Percentiles rank a stretch among this genome's conserved stretches.
These are phyloP conservation scores for Apiospora hydei DNA, from an alignment of 2,329 filamentous ascomycete genomes.

Conservation along the genomic window DNA sequence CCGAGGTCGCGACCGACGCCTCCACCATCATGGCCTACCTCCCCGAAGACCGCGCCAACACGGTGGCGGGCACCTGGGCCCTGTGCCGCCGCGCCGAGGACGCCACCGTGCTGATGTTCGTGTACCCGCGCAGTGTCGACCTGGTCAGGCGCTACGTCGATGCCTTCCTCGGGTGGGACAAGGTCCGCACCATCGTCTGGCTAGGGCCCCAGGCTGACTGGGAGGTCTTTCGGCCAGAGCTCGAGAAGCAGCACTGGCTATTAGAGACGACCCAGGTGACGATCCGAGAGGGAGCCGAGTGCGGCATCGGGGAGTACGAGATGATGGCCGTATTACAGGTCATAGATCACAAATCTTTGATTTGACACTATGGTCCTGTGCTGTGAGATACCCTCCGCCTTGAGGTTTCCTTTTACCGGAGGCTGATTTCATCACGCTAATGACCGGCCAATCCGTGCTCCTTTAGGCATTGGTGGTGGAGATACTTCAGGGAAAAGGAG, in stretches of 20 bases:
- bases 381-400: too few relatives aligned
- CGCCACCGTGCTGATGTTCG: slow-evolving; percentile 40
- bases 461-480: too few relatives aligned
- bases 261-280: neutral
- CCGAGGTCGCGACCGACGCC: slow-evolving; percentile 29
- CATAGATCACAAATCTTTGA: neutral
- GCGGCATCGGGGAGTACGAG: slow-evolving; percentile 28
- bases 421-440: too few relatives aligned
- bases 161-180: neutral
- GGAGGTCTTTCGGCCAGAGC: slow-evolving; percentile 1
- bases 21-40: slow-evolving; percentile 26
- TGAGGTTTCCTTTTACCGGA: too few relatives aligned
- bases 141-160: slow-evolving; percentile 40
- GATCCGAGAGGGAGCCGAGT: neutral
- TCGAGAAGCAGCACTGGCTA: slow-evolving; percentile 25
- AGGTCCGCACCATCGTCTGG: slow-evolving; percentile 28
- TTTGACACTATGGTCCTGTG: neutral
- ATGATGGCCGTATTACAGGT: slow-evolving; percentile 29
- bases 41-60: slow-evolving; percentile 32
- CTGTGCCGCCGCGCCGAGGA: slow-evolving; percentile 37
- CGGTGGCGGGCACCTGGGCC: slow-evolving; percentile 43
- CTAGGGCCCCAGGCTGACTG: slow-evolving; percentile 32
- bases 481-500: too few relatives aligned
- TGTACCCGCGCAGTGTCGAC: slow-evolving; percentile 43
- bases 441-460: too few relatives aligned